A percentile compares a stretch with the other conserved stretches of the same genome.
Evolutionary conservation across 768 basidiomycete species (phyloP).

Genomic region (Naganishia onofrii): DNA sequence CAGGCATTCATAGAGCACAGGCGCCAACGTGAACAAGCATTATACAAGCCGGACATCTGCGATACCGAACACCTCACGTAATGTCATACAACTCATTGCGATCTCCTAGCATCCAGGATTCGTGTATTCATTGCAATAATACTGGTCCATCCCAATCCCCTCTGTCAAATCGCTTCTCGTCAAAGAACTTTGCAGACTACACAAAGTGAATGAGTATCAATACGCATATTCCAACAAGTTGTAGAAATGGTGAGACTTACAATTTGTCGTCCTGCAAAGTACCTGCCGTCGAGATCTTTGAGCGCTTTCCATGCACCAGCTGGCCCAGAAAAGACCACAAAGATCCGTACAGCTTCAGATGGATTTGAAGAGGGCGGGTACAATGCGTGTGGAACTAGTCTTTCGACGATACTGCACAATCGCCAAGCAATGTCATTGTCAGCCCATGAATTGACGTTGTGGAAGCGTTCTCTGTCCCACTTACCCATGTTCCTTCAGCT

Average conservation of each 20-base stretch:
- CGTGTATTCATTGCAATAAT: neutral
- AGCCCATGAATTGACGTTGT: neutral
- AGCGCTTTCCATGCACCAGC: conserved; percentile 96
- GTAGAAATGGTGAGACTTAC: conserved; percentile 34
- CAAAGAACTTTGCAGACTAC: conserved; percentile 47
- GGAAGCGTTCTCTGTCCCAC: conserved; percentile 25
- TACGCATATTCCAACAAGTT: neutral
- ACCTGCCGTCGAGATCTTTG: conserved; percentile 85
- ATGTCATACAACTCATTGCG: neutral
- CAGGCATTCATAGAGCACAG: too few species aligned
- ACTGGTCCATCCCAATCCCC: conserved; percentile 44
- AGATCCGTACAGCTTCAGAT: conserved; percentile 85
- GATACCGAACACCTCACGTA: neutral
- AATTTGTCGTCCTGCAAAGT: conserved; percentile 81
- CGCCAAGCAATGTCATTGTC: neutral
- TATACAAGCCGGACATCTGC: too few species aligned
- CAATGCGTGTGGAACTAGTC: conserved; percentile 77
- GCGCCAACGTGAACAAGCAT: too few species aligned
- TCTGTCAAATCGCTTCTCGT: conserved; percentile 45
- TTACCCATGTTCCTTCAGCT: conserved; percentile 48
- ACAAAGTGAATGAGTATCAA: neutral
- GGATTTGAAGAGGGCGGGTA: conserved; percentile 65
- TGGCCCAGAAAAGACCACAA: conserved; percentile 84
- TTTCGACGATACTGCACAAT: conserved; percentile 75
- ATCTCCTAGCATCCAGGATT: too few species aligned